Percentiles rank a stretch among this genome's conserved stretches.
phyloP scores from a whole-genome alignment of 2,329 filamentous ascomycete genomes.

The Epichloe uncinata region DNA sequence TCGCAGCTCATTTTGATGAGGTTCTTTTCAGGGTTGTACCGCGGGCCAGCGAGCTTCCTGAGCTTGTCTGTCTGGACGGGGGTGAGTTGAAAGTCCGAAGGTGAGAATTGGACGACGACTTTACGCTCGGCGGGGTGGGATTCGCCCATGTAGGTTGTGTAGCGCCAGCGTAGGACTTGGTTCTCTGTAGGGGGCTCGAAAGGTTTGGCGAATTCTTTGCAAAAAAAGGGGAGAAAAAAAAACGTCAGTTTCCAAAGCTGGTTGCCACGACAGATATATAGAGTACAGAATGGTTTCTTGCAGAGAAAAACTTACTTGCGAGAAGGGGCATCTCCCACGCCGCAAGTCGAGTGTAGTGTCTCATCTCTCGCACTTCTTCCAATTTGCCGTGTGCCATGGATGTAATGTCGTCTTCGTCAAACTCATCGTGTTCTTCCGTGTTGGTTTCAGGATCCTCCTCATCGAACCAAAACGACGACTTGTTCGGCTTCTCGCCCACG shows the following conservation, averaged over 20 bases:
- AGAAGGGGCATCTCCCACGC: constrained; percentile 95
- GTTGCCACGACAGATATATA: no score
- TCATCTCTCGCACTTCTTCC: constrained; percentile 74
- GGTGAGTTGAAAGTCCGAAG: constrained; percentile 57
- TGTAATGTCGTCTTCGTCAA: constrained; percentile 73
- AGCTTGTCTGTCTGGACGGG: constrained; percentile 62
- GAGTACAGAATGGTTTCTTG: neutral
- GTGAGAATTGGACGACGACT: constrained; percentile 83
- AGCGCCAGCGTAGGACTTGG: constrained; percentile 79
- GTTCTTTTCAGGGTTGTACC: constrained; percentile 77
- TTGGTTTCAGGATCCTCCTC: constrained; percentile 34
- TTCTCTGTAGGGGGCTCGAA: constrained; percentile 59
- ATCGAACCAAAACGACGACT: constrained; percentile 34
- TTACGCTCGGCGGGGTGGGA: constrained; percentile 82
- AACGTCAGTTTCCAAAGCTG: neutral
- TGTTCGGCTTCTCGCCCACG: constrained; percentile 20
- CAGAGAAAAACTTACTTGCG: constrained; percentile 49
- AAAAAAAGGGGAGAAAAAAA: neutral
- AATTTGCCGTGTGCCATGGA: constrained; percentile 74
- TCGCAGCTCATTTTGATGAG: constrained; percentile 85
- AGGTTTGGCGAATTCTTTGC: constrained; percentile 64
- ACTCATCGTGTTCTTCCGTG: constrained; percentile 45
- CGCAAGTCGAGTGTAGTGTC: constrained; percentile 74
- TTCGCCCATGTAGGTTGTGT: constrained; percentile 94
- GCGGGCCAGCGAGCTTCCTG: constrained; percentile 70